Percentiles rank a stretch among this genome's conserved stretches.
These are phyloP conservation scores for Solanum lycopersicoides DNA, from an alignment of 257 asterid genomes.

Conservation along the genomic window DNA sequence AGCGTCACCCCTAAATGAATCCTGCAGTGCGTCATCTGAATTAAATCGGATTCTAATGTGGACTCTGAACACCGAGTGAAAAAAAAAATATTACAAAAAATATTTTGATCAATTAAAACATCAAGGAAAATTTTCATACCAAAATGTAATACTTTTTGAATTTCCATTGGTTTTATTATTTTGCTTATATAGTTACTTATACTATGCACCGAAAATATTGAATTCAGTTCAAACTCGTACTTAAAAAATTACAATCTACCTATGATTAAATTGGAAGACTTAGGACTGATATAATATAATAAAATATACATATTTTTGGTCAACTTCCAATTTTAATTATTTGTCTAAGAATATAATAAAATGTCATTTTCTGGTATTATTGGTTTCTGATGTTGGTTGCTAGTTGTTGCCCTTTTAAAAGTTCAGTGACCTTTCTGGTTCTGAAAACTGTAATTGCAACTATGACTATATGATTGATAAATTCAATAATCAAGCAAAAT, in stretches of 20 bases:
- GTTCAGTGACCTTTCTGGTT: not conserved
- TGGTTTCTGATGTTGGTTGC: too few species aligned
- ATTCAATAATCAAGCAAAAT: not conserved
- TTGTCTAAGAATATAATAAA: too few species aligned
- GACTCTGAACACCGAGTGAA: too few species aligned
- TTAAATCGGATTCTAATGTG: too few species aligned
- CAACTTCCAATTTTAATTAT: too few species aligned
- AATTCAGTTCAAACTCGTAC: not conserved
- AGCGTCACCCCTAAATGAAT: accelerated
- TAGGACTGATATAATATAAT: not conserved
- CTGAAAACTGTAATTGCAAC: not conserved
- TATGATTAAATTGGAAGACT: not conserved
- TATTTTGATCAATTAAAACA: too few species aligned
- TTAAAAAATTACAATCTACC: not conserved
- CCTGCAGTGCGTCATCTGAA: too few species aligned
- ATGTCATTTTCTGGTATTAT: too few species aligned
- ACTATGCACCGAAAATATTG: not conserved
- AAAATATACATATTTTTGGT: not conserved
- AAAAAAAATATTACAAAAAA: too few species aligned
- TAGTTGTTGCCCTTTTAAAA: too few species aligned
- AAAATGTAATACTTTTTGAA: not conserved
- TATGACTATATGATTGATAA: not conserved
- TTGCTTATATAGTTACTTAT: not conserved
- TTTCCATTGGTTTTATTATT: not conserved
- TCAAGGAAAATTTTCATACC: not conserved